Conservation (phyloP, 306 rosid genomes). For the Delonix regia region DNA sequence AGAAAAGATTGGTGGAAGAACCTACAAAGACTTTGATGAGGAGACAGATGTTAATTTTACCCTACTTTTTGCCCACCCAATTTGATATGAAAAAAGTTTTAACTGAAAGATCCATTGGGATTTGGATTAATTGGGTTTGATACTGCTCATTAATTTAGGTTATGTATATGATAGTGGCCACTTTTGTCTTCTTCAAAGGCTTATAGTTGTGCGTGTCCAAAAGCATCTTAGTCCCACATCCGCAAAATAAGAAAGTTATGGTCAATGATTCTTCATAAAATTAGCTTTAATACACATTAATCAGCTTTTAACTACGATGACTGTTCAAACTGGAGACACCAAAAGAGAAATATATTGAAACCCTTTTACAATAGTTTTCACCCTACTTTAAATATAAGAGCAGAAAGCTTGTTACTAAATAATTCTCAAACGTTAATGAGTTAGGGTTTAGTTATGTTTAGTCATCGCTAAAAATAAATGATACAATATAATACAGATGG, state of each 20-base stretch:
- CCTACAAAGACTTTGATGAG: constrained; percentile 19
- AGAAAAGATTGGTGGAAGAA: constrained; percentile 34
- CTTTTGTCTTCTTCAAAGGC: constrained; percentile 44
- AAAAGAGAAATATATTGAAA: not conserved
- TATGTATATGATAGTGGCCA: constrained; percentile 32
- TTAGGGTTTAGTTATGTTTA: too few species aligned
- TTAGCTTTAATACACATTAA: constrained; percentile 10
- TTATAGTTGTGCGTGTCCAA: constrained; percentile 39
- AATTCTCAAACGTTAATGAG: not conserved
- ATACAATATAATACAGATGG: not conserved
- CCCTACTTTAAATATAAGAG: not conserved
- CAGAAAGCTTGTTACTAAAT: not conserved
- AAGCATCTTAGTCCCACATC: constrained; percentile 44
- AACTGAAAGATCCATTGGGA: constrained; percentile 45
- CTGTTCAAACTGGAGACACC: not conserved
- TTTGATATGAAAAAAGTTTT: constrained; percentile 31
- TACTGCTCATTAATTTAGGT: constrained; percentile 36
- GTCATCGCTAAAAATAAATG: not conserved
- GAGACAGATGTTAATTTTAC: constrained; percentile 3
- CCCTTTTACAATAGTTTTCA: not conserved
- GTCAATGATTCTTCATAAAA: constrained; percentile 34
- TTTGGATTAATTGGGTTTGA: constrained; percentile 41
- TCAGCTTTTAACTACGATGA: not conserved
- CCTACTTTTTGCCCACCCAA: constrained; percentile 25
- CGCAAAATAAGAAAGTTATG: constrained; percentile 38